These are phyloP conservation scores for Saccharomycopsis phalli DNA, from an alignment of 1,139 yeast species.

Conservation along the genomic window DNA sequence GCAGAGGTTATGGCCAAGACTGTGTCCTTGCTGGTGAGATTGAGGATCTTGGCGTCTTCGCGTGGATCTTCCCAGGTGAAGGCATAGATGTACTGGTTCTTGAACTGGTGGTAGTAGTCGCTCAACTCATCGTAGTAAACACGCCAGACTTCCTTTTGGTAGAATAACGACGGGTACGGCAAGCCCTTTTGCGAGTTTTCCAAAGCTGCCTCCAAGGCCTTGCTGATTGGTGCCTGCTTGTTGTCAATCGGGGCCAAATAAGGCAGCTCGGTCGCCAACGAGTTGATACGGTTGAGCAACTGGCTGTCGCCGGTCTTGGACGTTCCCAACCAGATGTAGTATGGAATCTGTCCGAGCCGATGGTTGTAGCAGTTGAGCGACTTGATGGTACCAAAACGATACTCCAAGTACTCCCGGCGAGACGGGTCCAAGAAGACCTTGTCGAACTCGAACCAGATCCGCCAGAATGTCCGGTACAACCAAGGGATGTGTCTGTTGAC, in stretches of 20 bases:
- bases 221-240: slow-evolving; percentile 34
- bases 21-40: slow-evolving; percentile 53
- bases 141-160: slow-evolving; percentile 69
- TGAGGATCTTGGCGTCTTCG: slow-evolving; percentile 62
- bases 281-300: slow-evolving; percentile 55
- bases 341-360: slow-evolving; percentile 64
- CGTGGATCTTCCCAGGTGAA: slow-evolving; percentile 90
- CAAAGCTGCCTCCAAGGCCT: slow-evolving; percentile 73
- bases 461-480: slow-evolving; percentile 74
- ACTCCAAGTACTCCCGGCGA: slow-evolving; percentile 75
- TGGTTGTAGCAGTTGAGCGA: slow-evolving; percentile 59
- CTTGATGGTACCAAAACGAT: slow-evolving; percentile 71
- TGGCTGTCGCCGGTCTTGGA: slow-evolving; percentile 56
- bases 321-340: slow-evolving; percentile 77
- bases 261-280: slow-evolving; percentile 73
- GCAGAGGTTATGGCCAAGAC: slow-evolving; percentile 81
- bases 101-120: slow-evolving; percentile 62
- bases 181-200: slow-evolving; percentile 51
- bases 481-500: slow-evolving; percentile 66
- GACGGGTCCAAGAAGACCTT: slow-evolving; percentile 71
- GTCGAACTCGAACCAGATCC: slow-evolving; percentile 82
- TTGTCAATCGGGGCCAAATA: slow-evolving; percentile 51
- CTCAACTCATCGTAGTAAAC: slow-evolving; percentile 69
- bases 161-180: slow-evolving; percentile 73
- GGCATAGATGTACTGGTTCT: slow-evolving; percentile 72